These are phyloP conservation scores for Venturiaceae sp. DNA, from an alignment of 2,329 filamentous ascomycete species.

Conservation along the genomic window DNA sequence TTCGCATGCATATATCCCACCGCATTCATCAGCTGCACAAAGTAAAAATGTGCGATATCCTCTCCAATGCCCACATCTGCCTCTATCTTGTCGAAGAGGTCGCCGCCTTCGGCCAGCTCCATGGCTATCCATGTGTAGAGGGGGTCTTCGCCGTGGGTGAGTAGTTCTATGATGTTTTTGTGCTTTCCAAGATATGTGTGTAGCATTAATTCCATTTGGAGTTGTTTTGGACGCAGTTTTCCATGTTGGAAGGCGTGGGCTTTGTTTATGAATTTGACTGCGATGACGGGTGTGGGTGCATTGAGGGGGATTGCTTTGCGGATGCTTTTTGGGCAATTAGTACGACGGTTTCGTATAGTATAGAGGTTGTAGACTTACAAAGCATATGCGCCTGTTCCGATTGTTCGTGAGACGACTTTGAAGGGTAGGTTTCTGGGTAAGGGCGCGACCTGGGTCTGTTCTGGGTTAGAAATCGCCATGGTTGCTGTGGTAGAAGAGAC, in stretches of 20 bases:
- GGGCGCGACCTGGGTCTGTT: constrained; percentile 78
- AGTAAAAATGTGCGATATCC: constrained; percentile 94
- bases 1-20: constrained; percentile 95
- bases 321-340: constrained; percentile 49
- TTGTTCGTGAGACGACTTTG: constrained; percentile 89
- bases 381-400: constrained; percentile 93
- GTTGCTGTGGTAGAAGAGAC: neutral
- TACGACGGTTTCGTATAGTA: neutral
- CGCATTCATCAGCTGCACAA: constrained; percentile 80
- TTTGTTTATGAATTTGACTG: constrained; percentile 98
- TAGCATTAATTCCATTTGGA: constrained; percentile 83
- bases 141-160: constrained; percentile 73
- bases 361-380: constrained; percentile 52
- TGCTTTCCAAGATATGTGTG: constrained; percentile 85
- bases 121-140: constrained; percentile 97
- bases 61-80: constrained; percentile 90
- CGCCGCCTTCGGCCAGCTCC: constrained; percentile 91
- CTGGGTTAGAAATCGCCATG: neutral
- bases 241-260: constrained; percentile 85
- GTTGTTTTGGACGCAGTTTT: constrained; percentile 78
- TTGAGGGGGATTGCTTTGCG: constrained; percentile 82
- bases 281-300: constrained; percentile 66
- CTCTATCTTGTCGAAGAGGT: constrained; percentile 99
- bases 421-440: constrained; percentile 81
- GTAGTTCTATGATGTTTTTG: constrained; percentile 88